Evolutionary conservation across 768 basidiomycete genomes (phyloP).

Genomic region (Amanita molliuscula): DNA sequence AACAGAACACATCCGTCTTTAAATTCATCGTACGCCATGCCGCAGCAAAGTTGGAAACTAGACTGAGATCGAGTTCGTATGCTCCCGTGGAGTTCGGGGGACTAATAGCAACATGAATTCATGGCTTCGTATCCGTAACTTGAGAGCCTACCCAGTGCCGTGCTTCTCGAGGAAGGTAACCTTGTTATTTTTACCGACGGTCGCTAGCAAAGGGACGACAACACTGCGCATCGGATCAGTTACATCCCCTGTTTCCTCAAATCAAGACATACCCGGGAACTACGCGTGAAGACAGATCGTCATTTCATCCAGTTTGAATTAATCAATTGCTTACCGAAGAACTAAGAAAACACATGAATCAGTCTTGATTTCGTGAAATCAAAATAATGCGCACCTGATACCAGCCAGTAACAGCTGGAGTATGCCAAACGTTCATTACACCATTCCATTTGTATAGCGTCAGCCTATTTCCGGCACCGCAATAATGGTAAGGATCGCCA

Average conservation of each 20-base stretch:
- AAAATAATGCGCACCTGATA: constrained; percentile 45
- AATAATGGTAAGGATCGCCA: constrained; percentile 60
- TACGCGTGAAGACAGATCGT: constrained; percentile 11
- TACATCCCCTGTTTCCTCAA: background rate
- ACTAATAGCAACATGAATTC: constrained; percentile 14
- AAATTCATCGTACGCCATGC: constrained; percentile 75
- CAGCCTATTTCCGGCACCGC: constrained; percentile 49
- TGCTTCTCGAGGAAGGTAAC: constrained; percentile 70
- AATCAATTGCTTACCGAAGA: constrained; percentile 28
- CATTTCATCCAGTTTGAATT: background rate
- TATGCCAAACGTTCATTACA: constrained; percentile 51
- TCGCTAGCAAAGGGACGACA: constrained; percentile 64
- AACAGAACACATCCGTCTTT: constrained; percentile 73
- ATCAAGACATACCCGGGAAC: constrained; percentile 34
- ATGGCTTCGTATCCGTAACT: background rate
- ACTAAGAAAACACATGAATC: constrained; percentile 17
- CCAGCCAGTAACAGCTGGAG: constrained; percentile 49
- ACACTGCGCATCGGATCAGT: constrained; percentile 29
- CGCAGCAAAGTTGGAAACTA: constrained; percentile 34
- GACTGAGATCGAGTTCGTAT: constrained; percentile 62
- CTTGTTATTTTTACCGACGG: constrained; percentile 74
- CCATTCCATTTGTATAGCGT: constrained; percentile 46
- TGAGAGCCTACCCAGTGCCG: constrained; percentile 41
- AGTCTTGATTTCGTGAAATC: background rate
- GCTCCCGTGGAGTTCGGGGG: constrained; percentile 63